Conservation (phyloP, 106 monocot genomes). For the Platanthera guangdongensis region DNA sequence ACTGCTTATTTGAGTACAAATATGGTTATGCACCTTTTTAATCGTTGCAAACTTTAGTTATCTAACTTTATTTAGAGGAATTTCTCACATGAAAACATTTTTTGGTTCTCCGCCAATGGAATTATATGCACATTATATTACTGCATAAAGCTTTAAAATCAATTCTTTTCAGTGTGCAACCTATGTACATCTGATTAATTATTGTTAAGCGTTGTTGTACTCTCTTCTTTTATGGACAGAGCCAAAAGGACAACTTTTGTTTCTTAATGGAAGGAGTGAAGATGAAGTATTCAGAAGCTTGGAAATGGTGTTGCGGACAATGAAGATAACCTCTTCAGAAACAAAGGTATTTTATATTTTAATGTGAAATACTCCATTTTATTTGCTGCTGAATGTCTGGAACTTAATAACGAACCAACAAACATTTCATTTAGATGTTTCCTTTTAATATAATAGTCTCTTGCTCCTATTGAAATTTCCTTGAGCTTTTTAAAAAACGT, state of each 20-base stretch:
- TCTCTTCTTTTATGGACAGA: slow-evolving; percentile 32
- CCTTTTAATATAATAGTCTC: neutral
- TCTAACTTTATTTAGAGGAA: neutral
- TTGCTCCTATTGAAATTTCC: neutral
- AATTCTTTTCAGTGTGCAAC: neutral
- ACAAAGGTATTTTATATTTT: slow-evolving; percentile 50
- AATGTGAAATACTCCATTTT: neutral
- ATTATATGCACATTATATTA: neutral
- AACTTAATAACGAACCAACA: slow-evolving; percentile 2
- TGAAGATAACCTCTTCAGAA: slow-evolving; percentile 74
- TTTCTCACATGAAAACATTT: neutral
- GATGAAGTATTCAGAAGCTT: slow-evolving; percentile 81
- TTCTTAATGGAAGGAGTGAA: slow-evolving; percentile 83
- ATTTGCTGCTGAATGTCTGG: neutral
- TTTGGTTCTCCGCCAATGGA: neutral
- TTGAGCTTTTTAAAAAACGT: neutral
- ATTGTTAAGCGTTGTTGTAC: neutral
- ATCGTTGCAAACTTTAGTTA: neutral
- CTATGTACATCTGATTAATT: neutral
- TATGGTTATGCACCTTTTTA: neutral
- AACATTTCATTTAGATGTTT: neutral
- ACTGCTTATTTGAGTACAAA: too few relatives aligned
- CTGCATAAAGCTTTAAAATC: neutral
- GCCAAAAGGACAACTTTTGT: slow-evolving; percentile 80
- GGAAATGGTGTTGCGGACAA: slow-evolving; percentile 74